phyloP scores from a whole-genome alignment of 257 asterid genomes.

The Petunia axillaris region DNA sequence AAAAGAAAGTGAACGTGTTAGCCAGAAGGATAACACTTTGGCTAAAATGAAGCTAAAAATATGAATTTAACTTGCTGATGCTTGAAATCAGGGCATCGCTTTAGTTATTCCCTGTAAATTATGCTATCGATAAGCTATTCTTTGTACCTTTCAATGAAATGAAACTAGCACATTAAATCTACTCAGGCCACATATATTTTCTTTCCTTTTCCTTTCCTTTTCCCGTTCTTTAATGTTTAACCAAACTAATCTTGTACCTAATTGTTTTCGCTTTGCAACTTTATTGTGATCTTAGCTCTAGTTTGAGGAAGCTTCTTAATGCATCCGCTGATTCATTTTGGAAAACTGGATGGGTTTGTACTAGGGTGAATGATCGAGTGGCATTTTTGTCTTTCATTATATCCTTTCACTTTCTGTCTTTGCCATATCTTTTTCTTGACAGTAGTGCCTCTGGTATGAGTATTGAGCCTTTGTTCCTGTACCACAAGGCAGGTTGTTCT shows the following conservation, averaged over 20 bases:
- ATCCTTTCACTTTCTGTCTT: background rate
- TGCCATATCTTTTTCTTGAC: constrained; percentile 8
- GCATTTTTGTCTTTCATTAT: constrained; percentile 51
- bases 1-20: background rate
- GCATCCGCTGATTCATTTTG: constrained; percentile 77
- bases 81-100: background rate
- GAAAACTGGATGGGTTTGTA: constrained; percentile 90
- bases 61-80: background rate
- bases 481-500: constrained; percentile 79
- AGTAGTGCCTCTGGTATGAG: constrained; percentile 26
- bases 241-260: background rate
- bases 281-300: constrained; percentile 62
- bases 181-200: background rate
- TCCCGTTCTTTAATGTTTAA: background rate
- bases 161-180: constrained; percentile 11
- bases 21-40: constrained; percentile 32
- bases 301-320: constrained; percentile 82
- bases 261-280: constrained; percentile 53
- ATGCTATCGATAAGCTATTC: background rate
- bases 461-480: constrained; percentile 23
- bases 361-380: constrained; percentile 69
- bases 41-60: constrained; percentile 58
- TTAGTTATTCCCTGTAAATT: background rate
- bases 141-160: background rate
- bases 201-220: constrained; percentile 17